Percentiles rank a stretch among this genome's conserved stretches.
These are phyloP conservation scores for Gamarada debralockiae DNA, from an alignment of 495 filamentous ascomycete genomes.

Conservation along the genomic window DNA sequence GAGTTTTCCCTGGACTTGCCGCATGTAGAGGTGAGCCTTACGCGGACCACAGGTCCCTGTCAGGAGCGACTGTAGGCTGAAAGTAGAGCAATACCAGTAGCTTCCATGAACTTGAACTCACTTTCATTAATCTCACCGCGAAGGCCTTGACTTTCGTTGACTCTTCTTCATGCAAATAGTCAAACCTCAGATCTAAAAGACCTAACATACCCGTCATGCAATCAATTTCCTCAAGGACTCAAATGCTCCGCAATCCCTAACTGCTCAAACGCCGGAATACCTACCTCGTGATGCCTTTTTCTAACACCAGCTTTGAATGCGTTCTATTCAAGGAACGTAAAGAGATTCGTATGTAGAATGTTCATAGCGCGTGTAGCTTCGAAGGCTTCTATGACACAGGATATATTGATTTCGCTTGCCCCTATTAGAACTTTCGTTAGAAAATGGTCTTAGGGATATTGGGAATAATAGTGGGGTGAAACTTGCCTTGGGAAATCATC, in stretches of 20 bases:
- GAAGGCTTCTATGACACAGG: slow-evolving; percentile 88
- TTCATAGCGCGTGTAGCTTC: slow-evolving; percentile 91
- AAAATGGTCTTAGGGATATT: too few species aligned
- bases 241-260: background rate
- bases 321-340: slow-evolving; percentile 54
- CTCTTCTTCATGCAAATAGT: too few species aligned
- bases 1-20: too few species aligned
- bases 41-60: background rate
- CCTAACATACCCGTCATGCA: too few species aligned
- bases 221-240: background rate
- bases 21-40: background rate
- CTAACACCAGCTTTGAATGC: background rate
- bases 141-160: too few species aligned
- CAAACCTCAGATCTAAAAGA: too few species aligned
- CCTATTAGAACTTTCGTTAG: slow-evolving; percentile 49
- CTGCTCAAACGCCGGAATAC: background rate
- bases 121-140: too few species aligned
- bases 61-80: too few species aligned
- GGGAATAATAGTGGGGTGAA: too few species aligned
- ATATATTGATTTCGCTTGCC: slow-evolving; percentile 97
- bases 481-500: slow-evolving; percentile 93
- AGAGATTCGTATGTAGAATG: slow-evolving; percentile 90
- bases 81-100: too few species aligned
- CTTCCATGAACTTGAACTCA: too few species aligned
- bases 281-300: too few species aligned